Conservation (phyloP, 2,329 filamentous ascomycete species). For the Xylariaceae sp. region DNA sequence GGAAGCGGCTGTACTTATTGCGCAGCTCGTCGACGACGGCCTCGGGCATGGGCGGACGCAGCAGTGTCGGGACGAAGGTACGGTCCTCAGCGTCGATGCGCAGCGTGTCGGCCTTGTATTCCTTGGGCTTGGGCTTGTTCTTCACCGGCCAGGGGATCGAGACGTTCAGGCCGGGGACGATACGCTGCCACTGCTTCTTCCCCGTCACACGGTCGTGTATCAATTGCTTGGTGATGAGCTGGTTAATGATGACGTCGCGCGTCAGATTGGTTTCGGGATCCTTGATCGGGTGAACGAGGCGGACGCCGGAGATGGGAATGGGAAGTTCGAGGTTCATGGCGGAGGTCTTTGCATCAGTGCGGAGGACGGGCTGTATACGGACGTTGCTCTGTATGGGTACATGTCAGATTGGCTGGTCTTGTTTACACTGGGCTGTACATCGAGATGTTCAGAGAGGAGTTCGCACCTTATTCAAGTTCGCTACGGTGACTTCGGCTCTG, state of each 20-base stretch:
- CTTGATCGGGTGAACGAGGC: constrained; percentile 73
- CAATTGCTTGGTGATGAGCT: constrained; percentile 55
- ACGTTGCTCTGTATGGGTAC: constrained; percentile 31
- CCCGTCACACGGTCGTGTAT: constrained; percentile 46
- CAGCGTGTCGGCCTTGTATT: constrained; percentile 65
- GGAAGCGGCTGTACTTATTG: constrained; percentile 76
- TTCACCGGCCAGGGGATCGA: constrained; percentile 72
- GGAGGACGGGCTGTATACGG: constrained; percentile 34
- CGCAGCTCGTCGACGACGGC: constrained; percentile 81
- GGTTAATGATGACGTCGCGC: constrained; percentile 73
- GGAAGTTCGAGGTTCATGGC: constrained; percentile 48
- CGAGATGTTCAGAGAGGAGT: background rate
- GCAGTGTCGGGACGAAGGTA: constrained; percentile 74
- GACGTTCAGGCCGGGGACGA: constrained; percentile 68
- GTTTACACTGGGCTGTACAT: background rate
- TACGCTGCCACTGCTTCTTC: constrained; percentile 46
- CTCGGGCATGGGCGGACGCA: constrained; percentile 72
- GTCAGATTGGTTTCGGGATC: constrained; percentile 60
- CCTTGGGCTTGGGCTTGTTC: constrained; percentile 43
- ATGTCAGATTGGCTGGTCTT: background rate
- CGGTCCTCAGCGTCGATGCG: constrained; percentile 69
- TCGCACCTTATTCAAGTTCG: constrained; percentile 61
- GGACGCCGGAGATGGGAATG: constrained; percentile 67
- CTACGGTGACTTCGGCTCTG: constrained; percentile 56
- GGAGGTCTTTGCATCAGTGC: constrained; percentile 28